A percentile compares a stretch with the other conserved stretches of the same genome.
phyloP scores from a whole-genome alignment of 148 eudicot genomes.

The Rhododendron kiyosumense region DNA sequence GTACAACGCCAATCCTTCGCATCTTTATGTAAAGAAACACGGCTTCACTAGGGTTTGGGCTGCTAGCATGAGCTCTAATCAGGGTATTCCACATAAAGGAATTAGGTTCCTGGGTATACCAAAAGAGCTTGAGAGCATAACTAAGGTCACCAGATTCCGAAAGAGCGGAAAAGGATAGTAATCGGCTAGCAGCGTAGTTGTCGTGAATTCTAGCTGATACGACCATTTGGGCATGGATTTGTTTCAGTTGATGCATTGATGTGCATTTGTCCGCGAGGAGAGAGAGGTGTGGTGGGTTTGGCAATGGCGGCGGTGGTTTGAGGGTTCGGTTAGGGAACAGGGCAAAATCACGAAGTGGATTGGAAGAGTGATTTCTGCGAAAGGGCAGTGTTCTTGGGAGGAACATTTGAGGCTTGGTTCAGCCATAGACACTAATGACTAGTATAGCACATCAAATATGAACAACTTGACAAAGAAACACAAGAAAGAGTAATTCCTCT shows the following conservation, averaged over 20 bases:
- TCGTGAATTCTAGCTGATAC: conserved; percentile 47
- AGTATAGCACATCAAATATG: background rate
- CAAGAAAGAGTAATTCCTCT: background rate
- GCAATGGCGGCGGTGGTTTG: background rate
- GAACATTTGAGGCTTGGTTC: conserved; percentile 11
- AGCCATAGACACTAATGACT: background rate
- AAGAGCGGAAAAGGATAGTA: conserved; percentile 58
- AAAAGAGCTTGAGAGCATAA: conserved; percentile 53
- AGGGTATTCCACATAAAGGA: conserved; percentile 78
- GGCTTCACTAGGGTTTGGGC: conserved; percentile 33
- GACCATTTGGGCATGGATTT: conserved; percentile 77
- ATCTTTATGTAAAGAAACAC: conserved; percentile 48
- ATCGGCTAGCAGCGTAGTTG: conserved; percentile 59
- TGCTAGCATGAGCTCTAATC: conserved; percentile 56
- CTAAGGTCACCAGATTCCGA: conserved; percentile 43
- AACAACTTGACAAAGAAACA: background rate
- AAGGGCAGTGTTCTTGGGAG: conserved; percentile 13
- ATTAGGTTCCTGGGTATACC: conserved; percentile 36
- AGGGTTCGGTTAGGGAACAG: conserved; percentile 8
- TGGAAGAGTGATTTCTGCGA: background rate
- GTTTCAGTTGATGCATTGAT: conserved; percentile 56
- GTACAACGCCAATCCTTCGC: conserved; percentile 37
- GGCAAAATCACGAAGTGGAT: conserved; percentile 2
- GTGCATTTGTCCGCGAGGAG: conserved; percentile 54
- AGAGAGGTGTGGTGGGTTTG: conserved; percentile 31